Percentiles rank a stretch among this genome's conserved stretches.
phyloP scores from a whole-genome alignment of 345 rosid species.

The Conringia planisiliqua region DNA sequence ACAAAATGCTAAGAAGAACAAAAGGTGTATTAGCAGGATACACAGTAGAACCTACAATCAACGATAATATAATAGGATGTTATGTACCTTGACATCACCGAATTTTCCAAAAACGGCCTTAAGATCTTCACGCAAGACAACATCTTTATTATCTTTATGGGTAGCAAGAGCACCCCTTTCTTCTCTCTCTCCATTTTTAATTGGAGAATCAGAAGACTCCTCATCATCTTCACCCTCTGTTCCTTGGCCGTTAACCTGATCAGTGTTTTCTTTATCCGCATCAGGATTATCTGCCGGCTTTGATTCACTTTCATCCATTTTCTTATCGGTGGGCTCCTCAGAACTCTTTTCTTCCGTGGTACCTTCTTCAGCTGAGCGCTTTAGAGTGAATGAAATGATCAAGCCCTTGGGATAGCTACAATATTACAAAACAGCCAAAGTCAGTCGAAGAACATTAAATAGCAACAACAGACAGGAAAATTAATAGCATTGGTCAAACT shows the following conservation, averaged over 20 bases:
- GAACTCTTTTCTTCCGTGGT: constrained; percentile 36
- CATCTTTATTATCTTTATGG: constrained; percentile 55
- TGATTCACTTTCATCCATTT: constrained; percentile 26
- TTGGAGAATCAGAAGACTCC: constrained; percentile 42
- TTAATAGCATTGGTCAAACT: not conserved
- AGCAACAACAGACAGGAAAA: not conserved
- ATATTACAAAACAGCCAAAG: constrained; percentile 8
- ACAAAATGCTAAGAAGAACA: not conserved
- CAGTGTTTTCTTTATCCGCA: constrained; percentile 35
- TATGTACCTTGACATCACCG: constrained; percentile 79
- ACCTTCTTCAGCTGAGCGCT: constrained; percentile 42
- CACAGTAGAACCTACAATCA: not conserved
- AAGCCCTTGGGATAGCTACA: constrained; percentile 84
- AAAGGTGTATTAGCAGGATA: not conserved
- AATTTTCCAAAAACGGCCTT: constrained; percentile 64
- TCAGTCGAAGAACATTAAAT: constrained; percentile 7
- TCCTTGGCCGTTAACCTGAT: constrained; percentile 40
- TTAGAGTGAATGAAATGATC: constrained; percentile 74
- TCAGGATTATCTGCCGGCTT: constrained; percentile 39
- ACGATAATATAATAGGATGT: not conserved
- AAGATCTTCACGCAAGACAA: constrained; percentile 90
- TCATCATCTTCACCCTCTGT: constrained; percentile 40
- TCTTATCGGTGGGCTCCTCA: constrained; percentile 34
- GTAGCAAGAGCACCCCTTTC: constrained; percentile 44
- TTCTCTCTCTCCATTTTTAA: constrained; percentile 43